Conservation (phyloP, 805 yeast species). For the baker's yeast (Saccharomyces cerevisiae) region DNA sequence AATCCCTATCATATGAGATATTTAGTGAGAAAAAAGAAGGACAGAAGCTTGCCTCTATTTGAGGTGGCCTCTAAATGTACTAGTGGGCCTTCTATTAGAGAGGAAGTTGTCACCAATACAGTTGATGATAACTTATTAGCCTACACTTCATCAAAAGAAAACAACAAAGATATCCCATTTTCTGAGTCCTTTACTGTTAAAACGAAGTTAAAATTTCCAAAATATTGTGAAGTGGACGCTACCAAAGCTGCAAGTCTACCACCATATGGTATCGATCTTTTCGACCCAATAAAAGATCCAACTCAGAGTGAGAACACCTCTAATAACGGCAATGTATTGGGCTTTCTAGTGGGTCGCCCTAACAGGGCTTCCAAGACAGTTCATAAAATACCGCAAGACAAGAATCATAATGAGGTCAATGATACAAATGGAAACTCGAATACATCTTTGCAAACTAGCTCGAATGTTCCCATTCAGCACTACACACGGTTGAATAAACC, state of each 20-base stretch:
- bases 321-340: slow-evolving; percentile 14
- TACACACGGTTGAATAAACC: slow-evolving; percentile 20
- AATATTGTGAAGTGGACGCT: slow-evolving; percentile 18
- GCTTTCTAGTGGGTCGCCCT: slow-evolving; percentile 16
- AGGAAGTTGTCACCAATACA: slow-evolving; percentile 44
- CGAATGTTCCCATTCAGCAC: slow-evolving; percentile 16
- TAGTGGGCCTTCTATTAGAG: slow-evolving; percentile 47
- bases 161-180: slow-evolving; percentile 24
- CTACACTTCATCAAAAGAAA: slow-evolving; percentile 31
- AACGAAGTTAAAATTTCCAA: slow-evolving; percentile 25
- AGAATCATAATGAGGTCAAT: background rate
- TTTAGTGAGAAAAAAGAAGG: slow-evolving; percentile 31
- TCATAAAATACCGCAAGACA: background rate
- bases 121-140: slow-evolving; percentile 54
- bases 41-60: slow-evolving; percentile 49
- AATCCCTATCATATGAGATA: slow-evolving; percentile 29
- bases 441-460: slow-evolving; percentile 12
- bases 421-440: background rate
- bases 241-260: slow-evolving; percentile 18
- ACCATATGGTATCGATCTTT: slow-evolving; percentile 30
- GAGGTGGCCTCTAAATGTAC: slow-evolving; percentile 55
- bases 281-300: slow-evolving; percentile 7
- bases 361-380: background rate
- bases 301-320: slow-evolving; percentile 4
- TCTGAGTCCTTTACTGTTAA: slow-evolving; percentile 23